phyloP scores from a whole-genome alignment of 257 asterid genomes.

The Solanum lycopersicoides region DNA sequence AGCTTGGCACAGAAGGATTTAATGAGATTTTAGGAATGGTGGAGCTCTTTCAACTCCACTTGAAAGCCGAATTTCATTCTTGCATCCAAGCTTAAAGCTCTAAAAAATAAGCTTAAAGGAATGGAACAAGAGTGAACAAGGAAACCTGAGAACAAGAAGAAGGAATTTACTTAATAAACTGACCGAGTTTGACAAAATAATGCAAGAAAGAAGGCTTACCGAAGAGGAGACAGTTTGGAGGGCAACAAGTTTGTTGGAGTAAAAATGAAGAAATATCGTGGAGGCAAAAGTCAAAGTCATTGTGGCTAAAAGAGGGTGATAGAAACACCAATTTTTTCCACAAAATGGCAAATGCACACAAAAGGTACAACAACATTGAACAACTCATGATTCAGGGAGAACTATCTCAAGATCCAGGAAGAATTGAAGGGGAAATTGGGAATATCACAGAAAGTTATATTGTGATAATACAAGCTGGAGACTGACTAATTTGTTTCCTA shows the following conservation, averaged over 20 bases:
- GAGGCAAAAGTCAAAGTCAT: neutral
- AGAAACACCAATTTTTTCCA: neutral
- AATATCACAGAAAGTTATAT: neutral
- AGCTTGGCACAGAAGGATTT: neutral
- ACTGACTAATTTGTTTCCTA: neutral
- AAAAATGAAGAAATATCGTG: neutral
- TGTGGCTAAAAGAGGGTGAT: neutral
- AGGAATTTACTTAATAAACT: neutral
- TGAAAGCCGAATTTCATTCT: neutral
- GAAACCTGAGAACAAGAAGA: neutral
- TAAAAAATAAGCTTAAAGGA: neutral
- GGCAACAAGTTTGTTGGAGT: neutral
- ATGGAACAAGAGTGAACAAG: neutral
- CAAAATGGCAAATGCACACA: neutral
- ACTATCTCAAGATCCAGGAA: neutral
- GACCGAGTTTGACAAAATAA: neutral
- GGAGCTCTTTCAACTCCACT: neutral
- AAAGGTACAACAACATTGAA: neutral
- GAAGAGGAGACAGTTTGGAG: neutral
- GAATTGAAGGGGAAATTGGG: neutral
- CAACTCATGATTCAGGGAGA: neutral
- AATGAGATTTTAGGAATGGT: neutral
- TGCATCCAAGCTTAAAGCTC: neutral
- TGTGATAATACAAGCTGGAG: neutral
- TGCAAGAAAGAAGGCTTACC: neutral